A percentile compares a stretch with the other conserved stretches of the same genome.
These are phyloP conservation scores for Alternaria infectoria DNA, from an alignment of 2,329 filamentous ascomycete species.

Conservation along the genomic window DNA sequence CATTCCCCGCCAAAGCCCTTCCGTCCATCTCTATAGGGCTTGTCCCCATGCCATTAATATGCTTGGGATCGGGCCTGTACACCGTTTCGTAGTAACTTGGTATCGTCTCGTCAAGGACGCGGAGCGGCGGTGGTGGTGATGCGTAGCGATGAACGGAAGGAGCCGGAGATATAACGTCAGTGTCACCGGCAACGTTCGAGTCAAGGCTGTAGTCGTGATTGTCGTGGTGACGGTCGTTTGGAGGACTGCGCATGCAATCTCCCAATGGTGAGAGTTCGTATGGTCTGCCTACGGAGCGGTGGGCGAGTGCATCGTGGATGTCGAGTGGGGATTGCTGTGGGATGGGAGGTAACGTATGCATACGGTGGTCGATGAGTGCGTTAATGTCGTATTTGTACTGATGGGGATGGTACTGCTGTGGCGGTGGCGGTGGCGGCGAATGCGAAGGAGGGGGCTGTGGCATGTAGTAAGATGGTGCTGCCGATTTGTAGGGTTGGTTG, in stretches of 20 bases:
- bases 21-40: not conserved
- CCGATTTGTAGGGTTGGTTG: not conserved
- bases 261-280: conserved; percentile 1
- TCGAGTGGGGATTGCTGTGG: not conserved
- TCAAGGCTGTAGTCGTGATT: not conserved
- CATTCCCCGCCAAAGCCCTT: not conserved
- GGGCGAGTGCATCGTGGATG: not conserved
- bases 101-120: not conserved
- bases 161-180: not conserved
- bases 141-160: not conserved
- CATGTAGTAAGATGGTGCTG: not conserved
- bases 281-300: not conserved
- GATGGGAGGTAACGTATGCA: not conserved
- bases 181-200: not conserved
- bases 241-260: not conserved
- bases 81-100: conserved; percentile 10
- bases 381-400: conserved; percentile 3
- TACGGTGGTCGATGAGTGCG: not conserved
- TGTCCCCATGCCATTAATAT: not conserved
- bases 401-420: not conserved
- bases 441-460: not conserved
- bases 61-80: not conserved
- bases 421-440: not conserved
- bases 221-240: not conserved
- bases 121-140: not conserved